Percentiles rank a stretch among this genome's conserved stretches.
phyloP scores from a whole-genome alignment of 805 yeast genomes.

The Schwanniomyces vanrijiae region DNA sequence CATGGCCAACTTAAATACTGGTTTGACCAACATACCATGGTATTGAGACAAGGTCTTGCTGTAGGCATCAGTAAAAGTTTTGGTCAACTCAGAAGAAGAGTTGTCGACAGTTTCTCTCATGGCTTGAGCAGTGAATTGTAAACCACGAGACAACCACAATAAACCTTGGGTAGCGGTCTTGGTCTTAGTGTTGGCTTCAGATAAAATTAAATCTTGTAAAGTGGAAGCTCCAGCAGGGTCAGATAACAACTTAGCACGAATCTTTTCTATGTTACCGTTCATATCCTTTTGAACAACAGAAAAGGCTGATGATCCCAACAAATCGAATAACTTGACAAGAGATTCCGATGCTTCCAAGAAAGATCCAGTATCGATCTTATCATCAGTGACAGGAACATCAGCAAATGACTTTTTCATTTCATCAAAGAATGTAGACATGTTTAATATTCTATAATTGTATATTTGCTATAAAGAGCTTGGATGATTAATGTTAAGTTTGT shows the following conservation, averaged over 20 bases:
- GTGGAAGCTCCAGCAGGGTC: constrained; percentile 66
- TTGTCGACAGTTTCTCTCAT: constrained; percentile 74
- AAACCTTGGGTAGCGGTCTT: constrained; percentile 89
- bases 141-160: constrained; percentile 82
- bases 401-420: constrained; percentile 70
- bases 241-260: constrained; percentile 62
- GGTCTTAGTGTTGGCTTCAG: constrained; percentile 65
- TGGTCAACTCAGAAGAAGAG: constrained; percentile 64
- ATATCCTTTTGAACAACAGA: constrained; percentile 82
- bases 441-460: constrained; percentile 7
- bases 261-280: constrained; percentile 81
- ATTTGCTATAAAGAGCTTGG: neutral
- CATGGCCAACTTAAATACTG: constrained; percentile 91
- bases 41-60: constrained; percentile 74
- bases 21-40: constrained; percentile 80
- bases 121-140: constrained; percentile 87
- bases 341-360: constrained; percentile 85
- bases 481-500: neutral
- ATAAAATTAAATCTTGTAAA: constrained; percentile 72
- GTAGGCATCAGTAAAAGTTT: constrained; percentile 84
- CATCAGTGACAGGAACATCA: constrained; percentile 65
- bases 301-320: constrained; percentile 83
- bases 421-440: constrained; percentile 78
- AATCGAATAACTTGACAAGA: constrained; percentile 76
- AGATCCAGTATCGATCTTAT: constrained; percentile 68